A percentile compares a stretch with the other conserved stretches of the same genome.
Evolutionary conservation across 495 filamentous ascomycete genomes (phyloP).

Genomic region (Penicillium lagena): DNA sequence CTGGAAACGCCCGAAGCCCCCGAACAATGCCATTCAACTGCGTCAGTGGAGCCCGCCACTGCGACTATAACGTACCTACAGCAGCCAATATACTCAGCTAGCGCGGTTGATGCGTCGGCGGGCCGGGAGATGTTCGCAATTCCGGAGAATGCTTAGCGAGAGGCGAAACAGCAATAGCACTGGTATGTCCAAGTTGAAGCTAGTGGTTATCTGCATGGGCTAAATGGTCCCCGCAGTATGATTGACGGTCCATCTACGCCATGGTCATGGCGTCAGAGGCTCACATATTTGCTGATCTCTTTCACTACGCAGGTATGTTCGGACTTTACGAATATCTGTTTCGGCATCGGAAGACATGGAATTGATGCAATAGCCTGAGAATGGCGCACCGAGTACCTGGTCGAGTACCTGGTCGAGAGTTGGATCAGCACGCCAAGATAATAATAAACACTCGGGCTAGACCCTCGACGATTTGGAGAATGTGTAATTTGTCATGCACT

Average conservation of each 20-base stretch:
- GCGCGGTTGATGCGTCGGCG: no score
- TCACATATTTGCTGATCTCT: constrained; percentile 9
- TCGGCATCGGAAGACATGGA: not conserved
- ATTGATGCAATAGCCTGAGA: not conserved
- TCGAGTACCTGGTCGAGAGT: constrained; percentile 6
- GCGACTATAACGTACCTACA: constrained; percentile 1
- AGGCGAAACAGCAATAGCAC: constrained; percentile 1
- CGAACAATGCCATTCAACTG: constrained; percentile 1
- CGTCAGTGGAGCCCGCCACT: not conserved
- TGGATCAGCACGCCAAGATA: no score
- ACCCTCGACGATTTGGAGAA: no score
- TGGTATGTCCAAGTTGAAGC: constrained; percentile 2
- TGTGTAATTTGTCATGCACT: no score
- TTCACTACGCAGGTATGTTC: no score
- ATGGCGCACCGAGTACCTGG: constrained; percentile 8
- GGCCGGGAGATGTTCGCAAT: not conserved
- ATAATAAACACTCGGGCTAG: no score
- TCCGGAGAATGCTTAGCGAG: constrained; percentile 8
- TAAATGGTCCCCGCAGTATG: constrained; percentile 12
- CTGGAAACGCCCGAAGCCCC: not conserved
- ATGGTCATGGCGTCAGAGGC: constrained; percentile 5
- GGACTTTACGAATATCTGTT: not conserved
- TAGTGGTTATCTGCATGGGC: not conserved
- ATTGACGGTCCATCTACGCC: constrained; percentile 1
- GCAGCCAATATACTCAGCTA: not conserved